Conservation (phyloP, 192 early-diverging fungal species). For the Rhizophagus sp. region DNA sequence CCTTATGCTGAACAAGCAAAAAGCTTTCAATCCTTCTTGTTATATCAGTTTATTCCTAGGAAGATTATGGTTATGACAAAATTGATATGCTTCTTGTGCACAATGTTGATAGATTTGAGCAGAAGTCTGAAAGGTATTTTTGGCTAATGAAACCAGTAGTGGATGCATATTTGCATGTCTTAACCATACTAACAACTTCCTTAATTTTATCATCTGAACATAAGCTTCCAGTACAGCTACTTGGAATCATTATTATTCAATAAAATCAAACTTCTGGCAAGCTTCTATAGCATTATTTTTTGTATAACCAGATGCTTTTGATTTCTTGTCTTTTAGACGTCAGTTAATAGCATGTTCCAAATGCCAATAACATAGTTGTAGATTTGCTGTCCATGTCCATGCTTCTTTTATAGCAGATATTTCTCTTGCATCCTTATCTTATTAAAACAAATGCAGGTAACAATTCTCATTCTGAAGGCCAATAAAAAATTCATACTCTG, state of each 20-base stretch:
- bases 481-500: not conserved
- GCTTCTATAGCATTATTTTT: not conserved
- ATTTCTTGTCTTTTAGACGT: constrained; percentile 5
- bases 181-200: constrained; percentile 12
- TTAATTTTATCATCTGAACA: not conserved
- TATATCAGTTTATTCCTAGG: not conserved
- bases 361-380: constrained; percentile 16
- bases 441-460: constrained; percentile 16
- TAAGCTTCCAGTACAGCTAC: not conserved
- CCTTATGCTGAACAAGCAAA: not conserved
- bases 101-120: not conserved
- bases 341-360: constrained; percentile 1
- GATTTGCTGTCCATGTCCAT: constrained; percentile 9
- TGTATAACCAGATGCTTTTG: not conserved
- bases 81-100: not conserved
- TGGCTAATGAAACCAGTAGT: not conserved
- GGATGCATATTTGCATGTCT: constrained; percentile 10
- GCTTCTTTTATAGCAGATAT: constrained; percentile 11
- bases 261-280: constrained; percentile 16
- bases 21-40: not conserved
- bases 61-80: constrained; percentile 7
- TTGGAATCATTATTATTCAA: constrained; percentile 1
- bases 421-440: constrained; percentile 6
- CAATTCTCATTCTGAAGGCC: not conserved
- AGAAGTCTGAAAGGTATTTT: constrained; percentile 6